Base-by-base conservation (phyloP, 2,329 filamentous ascomycete genomes). In the Cyphellophora europaea region DNA sequence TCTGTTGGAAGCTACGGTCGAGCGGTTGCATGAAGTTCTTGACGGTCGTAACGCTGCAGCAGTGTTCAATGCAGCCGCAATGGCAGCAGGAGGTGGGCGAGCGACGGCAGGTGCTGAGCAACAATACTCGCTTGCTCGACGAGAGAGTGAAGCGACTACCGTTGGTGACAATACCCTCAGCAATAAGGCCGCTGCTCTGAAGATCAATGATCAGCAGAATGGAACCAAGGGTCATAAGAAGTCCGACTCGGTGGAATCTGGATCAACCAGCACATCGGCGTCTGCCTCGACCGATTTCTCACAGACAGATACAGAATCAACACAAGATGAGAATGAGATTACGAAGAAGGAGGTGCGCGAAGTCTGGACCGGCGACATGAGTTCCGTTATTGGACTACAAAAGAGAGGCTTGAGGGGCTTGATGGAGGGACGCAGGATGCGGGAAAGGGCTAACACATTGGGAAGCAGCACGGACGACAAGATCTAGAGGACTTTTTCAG, bases 41-140 rank as follows among this genome's bases (percentile, higher is more conserved):
- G 91, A 98, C 56, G 91, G 85, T 31, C 75, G 89, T 30, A 98
- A 96, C 48, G 89, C 91, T 0, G 91, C 91, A 0, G 91, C 91
- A 5, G 88, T 98, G 0, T 98, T 98, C 67, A 98, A 98, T 47
- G 91, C 91, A 0, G 91, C 89, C 0, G 91, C 91, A 35, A 96
- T 96, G 91, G 91, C 88, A 1, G 91, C 91, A 1, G 91, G 91
- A 8, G 88, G 91, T 16, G 91, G 91, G 1, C 77, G 87, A 31
- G 83, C 84, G 31, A 84, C 89, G 17, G 79, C n/a, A n/a, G n/a
- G n/a, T n/a, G n/a, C n/a, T n/a, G n/a, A n/a, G n/a, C n/a, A n/a
- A n/a, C n/a, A n/a, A n/a, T n/a, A n/a, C n/a, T n/a, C n/a, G 3
- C 53, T 59, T 19, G 61, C 58, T 48, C 53, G 58, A 33, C 37